Evolutionary conservation across 2,329 filamentous ascomycete species (phyloP).

Genomic region (Nemania abortiva): DNA sequence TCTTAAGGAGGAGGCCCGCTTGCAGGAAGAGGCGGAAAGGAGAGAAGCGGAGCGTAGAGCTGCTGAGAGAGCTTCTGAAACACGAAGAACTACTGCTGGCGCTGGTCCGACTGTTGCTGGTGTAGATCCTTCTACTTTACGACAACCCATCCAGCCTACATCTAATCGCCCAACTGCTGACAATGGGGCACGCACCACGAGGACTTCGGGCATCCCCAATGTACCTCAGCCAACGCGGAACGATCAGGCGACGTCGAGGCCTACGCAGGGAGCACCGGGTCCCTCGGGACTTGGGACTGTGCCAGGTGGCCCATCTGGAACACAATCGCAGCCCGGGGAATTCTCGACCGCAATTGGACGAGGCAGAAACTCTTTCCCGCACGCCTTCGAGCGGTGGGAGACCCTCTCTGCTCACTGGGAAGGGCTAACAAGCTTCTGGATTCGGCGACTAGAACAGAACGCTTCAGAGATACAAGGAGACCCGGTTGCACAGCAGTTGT

Average conservation of each 20-base stretch:
- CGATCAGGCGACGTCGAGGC: conserved; percentile 40
- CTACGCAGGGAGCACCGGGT: conserved; percentile 39
- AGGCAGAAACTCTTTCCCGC: conserved; percentile 82
- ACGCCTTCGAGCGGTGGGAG: conserved; percentile 98
- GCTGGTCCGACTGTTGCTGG: conserved; percentile 47
- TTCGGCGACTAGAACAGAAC: conserved; percentile 90
- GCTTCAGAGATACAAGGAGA: conserved; percentile 85
- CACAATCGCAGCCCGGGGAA: conserved; percentile 52
- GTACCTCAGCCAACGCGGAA: conserved; percentile 45
- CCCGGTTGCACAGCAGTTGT: conserved; percentile 87
- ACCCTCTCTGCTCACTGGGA: conserved; percentile 98
- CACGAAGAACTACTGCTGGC: conserved; percentile 56
- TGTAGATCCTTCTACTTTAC: conserved; percentile 41
- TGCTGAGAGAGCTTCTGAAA: conserved; percentile 52
- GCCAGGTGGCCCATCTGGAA: conserved; percentile 51
- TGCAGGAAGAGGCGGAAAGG: conserved; percentile 67
- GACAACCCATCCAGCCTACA: conserved; percentile 40
- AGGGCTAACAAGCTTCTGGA: conserved; percentile 96
- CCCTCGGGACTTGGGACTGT: conserved; percentile 39
- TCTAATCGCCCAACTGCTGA: conserved; percentile 44
- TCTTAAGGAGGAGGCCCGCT: conserved; percentile 67
- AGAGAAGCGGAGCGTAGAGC: conserved; percentile 72
- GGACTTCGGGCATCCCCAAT: conserved; percentile 41
- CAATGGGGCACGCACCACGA: conserved; percentile 37
- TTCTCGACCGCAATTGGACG: conserved; percentile 47